Conservation (phyloP, 1,284 basidiomycete species). For the Earliella scabrosa region DNA sequence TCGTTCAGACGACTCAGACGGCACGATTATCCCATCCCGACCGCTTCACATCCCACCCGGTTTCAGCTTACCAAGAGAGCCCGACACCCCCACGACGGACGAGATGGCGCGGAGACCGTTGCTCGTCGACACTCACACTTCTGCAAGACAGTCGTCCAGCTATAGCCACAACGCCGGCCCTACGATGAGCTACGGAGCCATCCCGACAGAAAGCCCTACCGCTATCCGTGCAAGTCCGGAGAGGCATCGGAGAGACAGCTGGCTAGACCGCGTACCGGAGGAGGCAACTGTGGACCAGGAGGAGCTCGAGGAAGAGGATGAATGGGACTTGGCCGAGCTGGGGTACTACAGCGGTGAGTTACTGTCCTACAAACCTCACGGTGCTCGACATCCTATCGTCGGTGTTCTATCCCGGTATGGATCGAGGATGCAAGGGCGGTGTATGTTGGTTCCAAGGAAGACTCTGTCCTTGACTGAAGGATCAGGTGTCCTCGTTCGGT, state of each 20-base stretch:
- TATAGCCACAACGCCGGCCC: constrained; percentile 2
- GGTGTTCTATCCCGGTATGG: no score
- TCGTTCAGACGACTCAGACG: constrained; percentile 5
- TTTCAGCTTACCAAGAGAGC: neutral
- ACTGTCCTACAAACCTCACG: no score
- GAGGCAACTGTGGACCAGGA: constrained; percentile 42
- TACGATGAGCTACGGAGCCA: constrained; percentile 19
- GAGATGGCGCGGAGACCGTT: constrained; percentile 28
- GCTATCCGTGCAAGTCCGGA: constrained; percentile 42
- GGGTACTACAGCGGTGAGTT: constrained; percentile 63
- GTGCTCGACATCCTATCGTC: no score
- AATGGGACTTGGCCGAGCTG: constrained; percentile 59
- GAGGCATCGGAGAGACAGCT: constrained; percentile 38
- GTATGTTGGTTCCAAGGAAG: no score
- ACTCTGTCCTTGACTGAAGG: no score
- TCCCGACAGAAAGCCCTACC: constrained; percentile 19
- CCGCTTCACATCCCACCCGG: neutral
- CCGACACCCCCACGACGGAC: constrained; percentile 1
- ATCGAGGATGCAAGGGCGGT: no score
- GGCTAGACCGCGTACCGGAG: constrained; percentile 50
- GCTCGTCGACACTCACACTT: constrained; percentile 8
- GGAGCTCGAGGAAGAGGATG: constrained; percentile 39
- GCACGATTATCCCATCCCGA: neutral
- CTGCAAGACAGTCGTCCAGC: constrained; percentile 15
- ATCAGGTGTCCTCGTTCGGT: no score